Evolutionary conservation across 1,284 basidiomycete species (phyloP), one percentile per base, ranked within the genome.

Genomic region (Blastosporella zonata): DNA sequence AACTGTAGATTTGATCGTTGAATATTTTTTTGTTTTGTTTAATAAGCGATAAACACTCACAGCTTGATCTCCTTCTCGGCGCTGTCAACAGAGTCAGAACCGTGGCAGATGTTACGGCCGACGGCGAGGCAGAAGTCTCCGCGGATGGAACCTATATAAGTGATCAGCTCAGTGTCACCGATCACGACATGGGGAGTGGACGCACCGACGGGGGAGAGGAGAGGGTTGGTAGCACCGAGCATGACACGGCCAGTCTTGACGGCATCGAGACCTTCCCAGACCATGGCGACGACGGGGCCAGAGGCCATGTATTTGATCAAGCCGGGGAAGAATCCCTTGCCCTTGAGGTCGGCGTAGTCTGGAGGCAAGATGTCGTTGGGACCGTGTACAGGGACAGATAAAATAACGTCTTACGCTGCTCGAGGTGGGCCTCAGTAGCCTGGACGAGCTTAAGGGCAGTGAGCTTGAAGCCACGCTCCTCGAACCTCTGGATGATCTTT

Each of bases 221-320:
- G 84, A 53, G 96, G 97, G 86, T 99, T 97, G 67, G 97, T 98
- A 42, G 93, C 87, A 67, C 96, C 94, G 62, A 99, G 90, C 85
- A 98, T 93, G 68, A 71, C 80, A 73, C 94, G 93, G 62, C 94
- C 94, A 55, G 90, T 93, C 81, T 96, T 96, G 78, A 97, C 93
- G 59, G 92, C 93, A 67, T 97, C 93, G 63, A 95, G 86, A 62
- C 96, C 96, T 75, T 97, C 82, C 83, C 93, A 97, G 64, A 96
- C 96, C 85, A 97, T 97, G 65, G 82, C 91, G 64, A 97, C 87
- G 61, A 99, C 96, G 61, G 96, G 96, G 56, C 96, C 96, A 56
- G 91, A 84, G 50, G 84, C 81, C 95, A 97, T 92, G 81, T 97
- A 97, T 67, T 84, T 86, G 79, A 96, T 87, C 62, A 97, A 72